Evolutionary conservation across 495 filamentous ascomycete genomes (phyloP).

Genomic region (Astrothelium subdiscretum): DNA sequence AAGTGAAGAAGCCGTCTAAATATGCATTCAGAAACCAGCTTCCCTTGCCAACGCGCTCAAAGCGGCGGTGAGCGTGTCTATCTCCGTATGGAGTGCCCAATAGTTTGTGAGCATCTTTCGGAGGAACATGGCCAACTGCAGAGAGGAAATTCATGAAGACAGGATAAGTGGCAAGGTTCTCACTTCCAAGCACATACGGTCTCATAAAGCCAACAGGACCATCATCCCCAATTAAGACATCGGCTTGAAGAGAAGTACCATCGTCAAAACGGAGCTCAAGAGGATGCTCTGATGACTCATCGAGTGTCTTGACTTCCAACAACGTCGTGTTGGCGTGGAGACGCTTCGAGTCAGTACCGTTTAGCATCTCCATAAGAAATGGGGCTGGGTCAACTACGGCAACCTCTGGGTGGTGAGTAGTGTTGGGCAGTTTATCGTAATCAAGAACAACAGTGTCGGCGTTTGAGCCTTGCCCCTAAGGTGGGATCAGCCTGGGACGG

Average conservation of each 20-base stretch:
- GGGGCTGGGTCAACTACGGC: constrained; percentile 3
- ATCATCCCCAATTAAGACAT: constrained; percentile 4
- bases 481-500: not conserved
- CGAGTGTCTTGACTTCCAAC: not conserved
- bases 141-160: constrained; percentile 5
- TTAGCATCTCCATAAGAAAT: constrained; percentile 6
- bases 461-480: constrained; percentile 1
- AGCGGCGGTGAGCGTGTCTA: not conserved
- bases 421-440: constrained; percentile 3
- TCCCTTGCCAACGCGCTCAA: constrained; percentile 1
- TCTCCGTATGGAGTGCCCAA: constrained; percentile 2
- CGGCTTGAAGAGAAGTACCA: constrained; percentile 1
- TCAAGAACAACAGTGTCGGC: constrained; percentile 1
- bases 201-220: constrained; percentile 4
- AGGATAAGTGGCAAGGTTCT: constrained; percentile 1
- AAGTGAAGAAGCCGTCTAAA: constrained; percentile 1
- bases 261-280: constrained; percentile 1
- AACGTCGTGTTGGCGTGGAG: constrained; percentile 5
- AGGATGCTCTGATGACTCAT: not conserved
- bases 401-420: constrained; percentile 2
- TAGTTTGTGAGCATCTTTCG: constrained; percentile 4
- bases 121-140: constrained; percentile 4
- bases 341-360: not conserved
- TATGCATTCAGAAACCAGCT: constrained; percentile 4
- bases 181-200: not conserved